These are phyloP conservation scores for Spergularia azorica DNA, from an alignment of 179 eudicot genomes.

Conservation along the genomic window DNA sequence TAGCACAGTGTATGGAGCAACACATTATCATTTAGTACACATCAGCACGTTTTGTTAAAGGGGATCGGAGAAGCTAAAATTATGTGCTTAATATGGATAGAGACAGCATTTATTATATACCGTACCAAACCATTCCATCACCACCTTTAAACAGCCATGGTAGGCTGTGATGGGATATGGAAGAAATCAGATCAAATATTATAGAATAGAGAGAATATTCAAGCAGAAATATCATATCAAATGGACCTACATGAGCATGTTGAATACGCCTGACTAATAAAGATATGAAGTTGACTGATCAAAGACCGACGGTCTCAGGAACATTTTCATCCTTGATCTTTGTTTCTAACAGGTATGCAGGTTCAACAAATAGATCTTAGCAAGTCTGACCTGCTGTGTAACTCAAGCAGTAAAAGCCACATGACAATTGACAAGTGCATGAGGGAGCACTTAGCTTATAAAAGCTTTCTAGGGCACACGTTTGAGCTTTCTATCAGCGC, in stretches of 20 bases:
- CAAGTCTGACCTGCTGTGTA: no score
- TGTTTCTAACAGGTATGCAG: no score
- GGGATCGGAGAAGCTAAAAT: neutral
- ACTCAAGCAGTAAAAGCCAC: no score
- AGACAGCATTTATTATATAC: neutral
- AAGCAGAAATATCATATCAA: neutral
- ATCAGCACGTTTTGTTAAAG: neutral
- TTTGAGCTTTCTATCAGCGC: no score
- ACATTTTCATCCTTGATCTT: no score
- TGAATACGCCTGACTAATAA: neutral
- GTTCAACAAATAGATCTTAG: no score
- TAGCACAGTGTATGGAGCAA: neutral
- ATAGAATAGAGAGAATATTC: neutral
- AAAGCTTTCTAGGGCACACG: no score
- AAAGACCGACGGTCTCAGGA: neutral
- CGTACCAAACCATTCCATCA: neutral
- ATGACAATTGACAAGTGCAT: no score
- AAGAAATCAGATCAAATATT: neutral
- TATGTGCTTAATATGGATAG: neutral
- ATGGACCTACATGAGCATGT: neutral
- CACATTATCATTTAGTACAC: neutral
- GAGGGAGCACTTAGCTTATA: no score
- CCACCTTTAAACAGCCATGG: no score
- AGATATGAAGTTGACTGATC: neutral
- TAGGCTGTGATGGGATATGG: neutral